Evolutionary conservation across 139 green algal genomes (phyloP).

Genomic region (Gonium pectorale): DNA sequence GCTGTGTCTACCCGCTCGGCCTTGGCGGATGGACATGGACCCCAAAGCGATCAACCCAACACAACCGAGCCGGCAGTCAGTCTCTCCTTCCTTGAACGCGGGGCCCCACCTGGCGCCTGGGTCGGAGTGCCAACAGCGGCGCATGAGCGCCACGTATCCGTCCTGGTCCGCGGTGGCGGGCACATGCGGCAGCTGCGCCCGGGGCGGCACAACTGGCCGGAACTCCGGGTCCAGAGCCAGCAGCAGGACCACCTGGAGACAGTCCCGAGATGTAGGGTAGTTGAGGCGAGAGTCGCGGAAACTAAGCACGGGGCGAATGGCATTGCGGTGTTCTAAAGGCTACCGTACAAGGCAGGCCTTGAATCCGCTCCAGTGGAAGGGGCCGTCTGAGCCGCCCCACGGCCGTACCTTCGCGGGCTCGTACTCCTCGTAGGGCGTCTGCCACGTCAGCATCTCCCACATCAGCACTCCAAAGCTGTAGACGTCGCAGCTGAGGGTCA

Average conservation of each 20-base stretch:
- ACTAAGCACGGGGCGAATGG: not conserved
- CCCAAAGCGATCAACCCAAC: not conserved
- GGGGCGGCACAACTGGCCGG: not conserved
- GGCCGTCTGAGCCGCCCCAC: too few relatives aligned
- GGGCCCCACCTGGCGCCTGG: not conserved
- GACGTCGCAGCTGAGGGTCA: constrained; percentile 17
- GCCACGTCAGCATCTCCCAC: constrained; percentile 57
- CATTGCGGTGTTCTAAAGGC: not conserved
- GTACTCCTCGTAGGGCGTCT: constrained; percentile 47
- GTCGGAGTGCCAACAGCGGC: not conserved
- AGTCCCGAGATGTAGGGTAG: too few relatives aligned
- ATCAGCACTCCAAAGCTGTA: constrained; percentile 54
- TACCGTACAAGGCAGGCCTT: not conserved
- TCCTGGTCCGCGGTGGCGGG: not conserved
- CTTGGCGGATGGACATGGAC: too few relatives aligned
- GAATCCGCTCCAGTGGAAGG: not conserved
- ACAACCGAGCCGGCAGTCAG: not conserved
- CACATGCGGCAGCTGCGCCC: not conserved
- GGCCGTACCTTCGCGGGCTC: constrained; percentile 44
- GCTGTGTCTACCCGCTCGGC: not conserved
- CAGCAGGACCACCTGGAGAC: not conserved
- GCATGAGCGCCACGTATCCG: constrained; percentile 1
- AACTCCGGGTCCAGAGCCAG: not conserved
- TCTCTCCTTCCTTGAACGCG: too few relatives aligned
- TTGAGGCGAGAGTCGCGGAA: too few relatives aligned